A percentile compares a stretch with the other conserved stretches of the same genome.
phyloP scores from a whole-genome alignment of 129 eudicot genomes.

The Deinandra increscens region DNA sequence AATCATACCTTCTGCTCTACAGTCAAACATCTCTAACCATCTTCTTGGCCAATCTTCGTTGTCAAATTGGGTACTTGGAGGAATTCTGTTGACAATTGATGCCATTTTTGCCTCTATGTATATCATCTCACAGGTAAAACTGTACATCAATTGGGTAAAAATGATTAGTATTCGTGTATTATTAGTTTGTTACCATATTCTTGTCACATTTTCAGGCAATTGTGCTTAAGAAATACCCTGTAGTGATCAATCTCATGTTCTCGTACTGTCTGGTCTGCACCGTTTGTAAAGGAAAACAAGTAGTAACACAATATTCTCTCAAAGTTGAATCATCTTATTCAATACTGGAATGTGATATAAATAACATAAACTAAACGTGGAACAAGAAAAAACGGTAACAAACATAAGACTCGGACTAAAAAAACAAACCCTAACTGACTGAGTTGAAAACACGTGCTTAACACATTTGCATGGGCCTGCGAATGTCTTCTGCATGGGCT shows the following conservation, averaged over 20 bases:
- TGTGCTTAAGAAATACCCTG: constrained; percentile 56
- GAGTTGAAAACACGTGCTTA: too few relatives aligned
- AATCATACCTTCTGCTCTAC: constrained; percentile 23
- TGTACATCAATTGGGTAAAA: background rate
- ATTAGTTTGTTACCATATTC: background rate
- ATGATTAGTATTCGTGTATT: background rate
- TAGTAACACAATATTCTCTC: too few relatives aligned
- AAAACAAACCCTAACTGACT: too few relatives aligned
- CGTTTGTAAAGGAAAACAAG: too few relatives aligned
- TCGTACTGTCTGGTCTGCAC: constrained; percentile 62
- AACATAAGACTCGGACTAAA: too few relatives aligned
- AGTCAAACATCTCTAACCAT: constrained; percentile 20
- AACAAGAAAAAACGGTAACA: too few relatives aligned
- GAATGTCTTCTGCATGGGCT: too few relatives aligned
- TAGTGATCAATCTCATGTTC: constrained; percentile 56
- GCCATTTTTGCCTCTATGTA: constrained; percentile 44
- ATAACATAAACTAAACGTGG: too few relatives aligned
- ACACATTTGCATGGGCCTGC: too few relatives aligned
- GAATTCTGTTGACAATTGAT: constrained; percentile 51
- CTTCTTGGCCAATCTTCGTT: constrained; percentile 32
- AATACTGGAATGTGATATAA: too few relatives aligned
- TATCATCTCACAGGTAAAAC: constrained; percentile 60
- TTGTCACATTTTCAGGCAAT: constrained; percentile 50
- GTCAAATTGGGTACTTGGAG: constrained; percentile 67
- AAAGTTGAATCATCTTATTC: too few relatives aligned